Percentiles rank a stretch among this genome's conserved stretches.
Evolutionary conservation across 2,329 filamentous ascomycete genomes (phyloP).

Genomic region (Lizonia empirigonia): DNA sequence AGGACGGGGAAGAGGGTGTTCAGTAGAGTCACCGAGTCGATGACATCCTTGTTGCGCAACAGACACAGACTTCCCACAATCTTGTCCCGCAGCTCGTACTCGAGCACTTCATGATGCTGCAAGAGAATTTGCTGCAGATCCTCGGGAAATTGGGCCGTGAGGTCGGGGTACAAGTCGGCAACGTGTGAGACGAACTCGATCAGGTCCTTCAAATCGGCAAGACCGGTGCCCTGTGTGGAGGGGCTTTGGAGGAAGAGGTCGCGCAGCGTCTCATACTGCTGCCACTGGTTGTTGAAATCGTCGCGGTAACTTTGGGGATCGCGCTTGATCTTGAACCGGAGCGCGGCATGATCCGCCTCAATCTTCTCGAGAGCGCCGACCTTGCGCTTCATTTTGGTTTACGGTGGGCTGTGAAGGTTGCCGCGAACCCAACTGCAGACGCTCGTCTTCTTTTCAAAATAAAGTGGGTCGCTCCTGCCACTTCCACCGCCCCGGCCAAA

Average conservation of each 20-base stretch:
- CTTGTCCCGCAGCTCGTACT: conserved; percentile 89
- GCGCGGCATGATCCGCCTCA: conserved; percentile 73
- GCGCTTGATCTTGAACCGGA: conserved; percentile 89
- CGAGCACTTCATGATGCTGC: conserved; percentile 80
- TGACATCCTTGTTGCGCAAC: conserved; percentile 86
- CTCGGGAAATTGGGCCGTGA: conserved; percentile 76
- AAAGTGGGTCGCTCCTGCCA: too few species aligned
- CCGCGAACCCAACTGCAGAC: not conserved
- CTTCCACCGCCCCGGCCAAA: not conserved
- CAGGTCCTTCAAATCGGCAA: conserved; percentile 85
- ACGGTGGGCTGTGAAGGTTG: not conserved
- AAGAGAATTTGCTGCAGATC: conserved; percentile 82
- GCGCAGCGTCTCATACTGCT: conserved; percentile 87
- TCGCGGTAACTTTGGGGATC: conserved; percentile 90
- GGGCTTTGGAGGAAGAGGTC: conserved; percentile 91
- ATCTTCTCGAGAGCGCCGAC: conserved; percentile 93
- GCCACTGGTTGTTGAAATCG: conserved; percentile 86
- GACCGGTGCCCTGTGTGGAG: conserved; percentile 74
- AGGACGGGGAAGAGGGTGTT: conserved; percentile 95
- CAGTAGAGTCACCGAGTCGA: conserved; percentile 79
- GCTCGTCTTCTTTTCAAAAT: conserved; percentile 10
- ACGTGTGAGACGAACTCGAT: conserved; percentile 94
- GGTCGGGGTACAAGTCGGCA: conserved; percentile 86
- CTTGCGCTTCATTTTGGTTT: conserved; percentile 78
- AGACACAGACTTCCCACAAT: conserved; percentile 89